A percentile compares a stretch with the other conserved stretches of the same genome.
These are phyloP conservation scores for Macrotyloma uniflorum DNA, from an alignment of 306 rosid genomes.

Conservation along the genomic window DNA sequence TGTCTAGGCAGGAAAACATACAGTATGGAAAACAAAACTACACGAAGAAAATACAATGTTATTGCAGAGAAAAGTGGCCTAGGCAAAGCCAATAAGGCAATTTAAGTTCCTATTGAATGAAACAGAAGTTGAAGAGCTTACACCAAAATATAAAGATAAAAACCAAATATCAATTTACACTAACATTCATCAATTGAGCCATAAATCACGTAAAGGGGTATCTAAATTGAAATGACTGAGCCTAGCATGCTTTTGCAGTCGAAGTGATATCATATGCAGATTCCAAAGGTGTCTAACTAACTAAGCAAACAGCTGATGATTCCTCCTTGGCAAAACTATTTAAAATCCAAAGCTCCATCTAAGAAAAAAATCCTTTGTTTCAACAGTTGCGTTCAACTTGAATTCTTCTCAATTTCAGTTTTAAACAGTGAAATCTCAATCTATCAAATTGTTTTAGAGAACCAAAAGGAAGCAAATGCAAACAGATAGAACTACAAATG, in stretches of 20 bases:
- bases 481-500: not conserved
- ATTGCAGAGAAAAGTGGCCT: not conserved
- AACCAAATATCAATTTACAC: not conserved
- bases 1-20: not conserved
- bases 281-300: not conserved
- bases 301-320: not conserved
- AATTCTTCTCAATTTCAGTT: not conserved
- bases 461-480: not conserved
- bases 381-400: not conserved
- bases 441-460: not conserved
- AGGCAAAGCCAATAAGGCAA: slow-evolving; percentile 1
- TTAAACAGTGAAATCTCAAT: not conserved
- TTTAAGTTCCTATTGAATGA: slow-evolving; percentile 12
- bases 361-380: not conserved
- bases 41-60: not conserved
- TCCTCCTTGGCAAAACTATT: slow-evolving; percentile 8
- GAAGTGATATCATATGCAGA: not conserved
- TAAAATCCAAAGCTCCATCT: not conserved
- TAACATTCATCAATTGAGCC: not conserved
- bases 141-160: not conserved
- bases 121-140: slow-evolving; percentile 22
- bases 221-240: slow-evolving; percentile 8
- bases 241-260: not conserved
- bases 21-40: not conserved
- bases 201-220: not conserved